A percentile compares a stretch with the other conserved stretches of the same genome.
Conservation (phyloP, 805 yeast genomes). For the Pichia californica region DNA sequence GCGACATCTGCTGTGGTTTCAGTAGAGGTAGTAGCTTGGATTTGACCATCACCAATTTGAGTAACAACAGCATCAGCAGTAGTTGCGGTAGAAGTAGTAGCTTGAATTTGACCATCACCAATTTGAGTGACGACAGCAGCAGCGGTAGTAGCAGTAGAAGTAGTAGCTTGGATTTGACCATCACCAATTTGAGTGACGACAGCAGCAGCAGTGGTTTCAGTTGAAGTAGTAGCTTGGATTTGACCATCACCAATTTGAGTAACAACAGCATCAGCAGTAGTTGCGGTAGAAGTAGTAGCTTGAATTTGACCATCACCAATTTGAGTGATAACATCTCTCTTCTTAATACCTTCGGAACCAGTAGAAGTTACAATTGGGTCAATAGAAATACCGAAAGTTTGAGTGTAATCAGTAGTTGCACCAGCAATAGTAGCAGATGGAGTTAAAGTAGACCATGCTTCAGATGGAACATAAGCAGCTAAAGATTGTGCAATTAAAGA, state of each 20-base stretch:
- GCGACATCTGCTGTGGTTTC: constrained; percentile 26
- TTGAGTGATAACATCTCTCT: constrained; percentile 39
- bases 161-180: constrained; percentile 29
- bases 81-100: constrained; percentile 32
- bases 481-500: constrained; percentile 38
- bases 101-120: constrained; percentile 58
- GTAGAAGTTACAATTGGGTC: constrained; percentile 37
- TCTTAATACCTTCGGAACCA: constrained; percentile 12
- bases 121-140: constrained; percentile 45
- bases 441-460: constrained; percentile 66
- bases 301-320: constrained; percentile 61
- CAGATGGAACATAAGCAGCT: constrained; percentile 60
- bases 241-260: constrained; percentile 41
- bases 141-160: constrained; percentile 30
- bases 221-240: constrained; percentile 42
- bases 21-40: constrained; percentile 34
- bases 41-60: constrained; percentile 42
- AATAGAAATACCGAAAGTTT: constrained; percentile 67
- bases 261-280: constrained; percentile 20
- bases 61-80: constrained; percentile 22
- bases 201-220: constrained; percentile 28
- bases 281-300: constrained; percentile 35
- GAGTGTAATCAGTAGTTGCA: constrained; percentile 52
- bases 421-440: constrained; percentile 48
- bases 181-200: constrained; percentile 39